Evolutionary conservation across 352 stramenopile species (phyloP).

Genomic region (Globisporangium perplexum): DNA sequence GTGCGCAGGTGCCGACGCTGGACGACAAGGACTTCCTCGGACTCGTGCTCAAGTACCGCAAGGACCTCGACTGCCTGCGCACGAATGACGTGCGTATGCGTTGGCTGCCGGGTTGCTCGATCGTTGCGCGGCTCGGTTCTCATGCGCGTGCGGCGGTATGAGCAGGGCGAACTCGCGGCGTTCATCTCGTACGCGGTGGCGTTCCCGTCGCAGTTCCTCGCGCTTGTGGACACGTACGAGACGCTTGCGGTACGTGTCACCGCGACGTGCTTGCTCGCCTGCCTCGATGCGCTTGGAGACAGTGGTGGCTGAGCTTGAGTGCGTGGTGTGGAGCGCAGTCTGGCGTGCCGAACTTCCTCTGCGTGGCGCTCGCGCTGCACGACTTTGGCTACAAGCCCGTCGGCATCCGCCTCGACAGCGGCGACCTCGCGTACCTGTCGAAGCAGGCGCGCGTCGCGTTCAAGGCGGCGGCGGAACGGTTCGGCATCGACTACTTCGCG

Average conservation of each 20-base stretch:
- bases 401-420: constrained; percentile 96
- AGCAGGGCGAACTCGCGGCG: constrained; percentile 95
- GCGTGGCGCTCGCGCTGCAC: constrained; percentile 92
- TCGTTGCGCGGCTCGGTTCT: background rate
- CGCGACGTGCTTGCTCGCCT: background rate
- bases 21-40: constrained; percentile 79
- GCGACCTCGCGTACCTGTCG: constrained; percentile 97
- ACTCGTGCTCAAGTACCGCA: constrained; percentile 76
- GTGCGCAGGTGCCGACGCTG: constrained; percentile 28
- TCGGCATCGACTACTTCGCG: constrained; percentile 75
- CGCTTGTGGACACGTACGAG: constrained; percentile 99
- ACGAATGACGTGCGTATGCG: constrained; percentile 71
- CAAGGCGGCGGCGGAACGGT: constrained; percentile 38
- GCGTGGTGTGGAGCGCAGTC: constrained; percentile 36
- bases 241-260: constrained; percentile 78
- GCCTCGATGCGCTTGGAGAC: background rate
- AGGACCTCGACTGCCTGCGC: constrained; percentile 54
- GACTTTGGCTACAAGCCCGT: constrained; percentile 88
- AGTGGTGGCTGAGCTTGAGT: no score
- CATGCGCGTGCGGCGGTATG: constrained; percentile 10
- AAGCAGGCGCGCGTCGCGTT: constrained; percentile 77
- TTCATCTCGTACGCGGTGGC: constrained; percentile 97
- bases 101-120: background rate
- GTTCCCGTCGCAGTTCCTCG: constrained; percentile 96
- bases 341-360: constrained; percentile 96